phyloP scores from a whole-genome alignment of 164 flowering plant genomes.

The Annona cherimola region DNA sequence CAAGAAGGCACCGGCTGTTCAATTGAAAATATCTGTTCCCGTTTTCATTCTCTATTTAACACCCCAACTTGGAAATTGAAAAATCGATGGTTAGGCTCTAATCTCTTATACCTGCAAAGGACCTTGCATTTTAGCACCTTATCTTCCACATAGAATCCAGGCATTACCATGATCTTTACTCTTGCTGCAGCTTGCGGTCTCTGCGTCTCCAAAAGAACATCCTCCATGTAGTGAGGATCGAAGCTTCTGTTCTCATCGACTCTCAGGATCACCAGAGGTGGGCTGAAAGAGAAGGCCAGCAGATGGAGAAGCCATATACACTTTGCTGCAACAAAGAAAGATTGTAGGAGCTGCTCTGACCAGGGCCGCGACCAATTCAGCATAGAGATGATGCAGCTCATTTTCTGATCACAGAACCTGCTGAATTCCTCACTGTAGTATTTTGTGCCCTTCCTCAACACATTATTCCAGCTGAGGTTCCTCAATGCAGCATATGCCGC shows the following conservation, averaged over 20 bases:
- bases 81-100: conserved; percentile 2
- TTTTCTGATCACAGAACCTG: conserved; percentile 85
- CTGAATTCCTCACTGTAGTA: conserved; percentile 94
- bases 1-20: not conserved
- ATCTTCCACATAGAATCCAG: conserved; percentile 88
- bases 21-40: not conserved
- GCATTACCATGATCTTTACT: conserved; percentile 89
- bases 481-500: conserved; percentile 61
- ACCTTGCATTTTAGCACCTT: conserved; percentile 77
- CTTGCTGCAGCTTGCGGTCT: conserved; percentile 38
- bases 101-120: conserved; percentile 68
- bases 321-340: conserved; percentile 85
- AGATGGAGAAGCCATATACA: conserved; percentile 92
- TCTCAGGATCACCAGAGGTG: conserved; percentile 58
- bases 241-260: conserved; percentile 73
- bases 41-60: not conserved
- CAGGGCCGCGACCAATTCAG: conserved; percentile 81
- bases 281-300: conserved; percentile 84
- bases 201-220: conserved; percentile 51
- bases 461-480: conserved; percentile 92
- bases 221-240: conserved; percentile 81
- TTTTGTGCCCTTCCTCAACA: conserved; percentile 81
- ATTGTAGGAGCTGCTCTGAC: conserved; percentile 88
- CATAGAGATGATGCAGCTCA: conserved; percentile 64
- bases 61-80: not conserved